phyloP scores from a whole-genome alignment of 73 alveolate species.

The Uronychia setigera region DNA sequence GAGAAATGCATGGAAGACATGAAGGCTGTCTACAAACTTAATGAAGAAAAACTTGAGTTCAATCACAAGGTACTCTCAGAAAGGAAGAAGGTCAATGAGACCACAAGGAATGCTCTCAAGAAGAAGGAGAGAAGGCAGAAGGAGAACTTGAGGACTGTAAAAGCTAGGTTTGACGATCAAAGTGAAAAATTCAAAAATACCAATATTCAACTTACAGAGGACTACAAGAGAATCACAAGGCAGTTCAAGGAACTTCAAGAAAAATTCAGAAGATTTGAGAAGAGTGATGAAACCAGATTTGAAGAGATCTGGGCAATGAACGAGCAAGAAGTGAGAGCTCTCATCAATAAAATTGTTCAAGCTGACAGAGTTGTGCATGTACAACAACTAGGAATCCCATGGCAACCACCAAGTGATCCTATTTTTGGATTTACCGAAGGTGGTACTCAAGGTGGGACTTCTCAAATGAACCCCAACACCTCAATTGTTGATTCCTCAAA shows the following conservation, averaged over 20 bases:
- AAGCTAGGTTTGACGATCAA: conserved; percentile 62
- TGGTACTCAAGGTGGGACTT: conserved; percentile 55
- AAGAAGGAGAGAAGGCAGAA: conserved; percentile 67
- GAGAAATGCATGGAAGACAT: conserved; percentile 89
- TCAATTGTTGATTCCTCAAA: conserved; percentile 53
- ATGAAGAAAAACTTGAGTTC: conserved; percentile 81
- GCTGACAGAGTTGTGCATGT: conserved; percentile 87
- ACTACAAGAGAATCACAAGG: conserved; percentile 82
- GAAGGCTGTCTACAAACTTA: conserved; percentile 86
- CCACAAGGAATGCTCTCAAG: conserved; percentile 57
- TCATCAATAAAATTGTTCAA: conserved; percentile 78
- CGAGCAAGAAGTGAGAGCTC: conserved; percentile 83
- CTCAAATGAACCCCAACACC: conserved; percentile 68
- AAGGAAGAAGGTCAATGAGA: conserved; percentile 71
- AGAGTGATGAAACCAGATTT: conserved; percentile 80
- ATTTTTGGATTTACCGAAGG: conserved; percentile 50
- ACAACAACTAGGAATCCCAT: conserved; percentile 85
- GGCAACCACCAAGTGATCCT: conserved; percentile 85
- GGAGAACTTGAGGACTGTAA: conserved; percentile 68
- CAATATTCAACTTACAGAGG: conserved; percentile 77
- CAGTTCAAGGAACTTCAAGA: conserved; percentile 84
- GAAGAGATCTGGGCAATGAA: conserved; percentile 89
- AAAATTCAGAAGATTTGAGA: conserved; percentile 77
- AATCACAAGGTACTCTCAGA: conserved; percentile 80
- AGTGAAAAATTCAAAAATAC: conserved; percentile 61